Percentiles rank a stretch among this genome's conserved stretches.
Conservation (phyloP, 2,329 filamentous ascomycete genomes). For the Diplocarpon rosae region DNA sequence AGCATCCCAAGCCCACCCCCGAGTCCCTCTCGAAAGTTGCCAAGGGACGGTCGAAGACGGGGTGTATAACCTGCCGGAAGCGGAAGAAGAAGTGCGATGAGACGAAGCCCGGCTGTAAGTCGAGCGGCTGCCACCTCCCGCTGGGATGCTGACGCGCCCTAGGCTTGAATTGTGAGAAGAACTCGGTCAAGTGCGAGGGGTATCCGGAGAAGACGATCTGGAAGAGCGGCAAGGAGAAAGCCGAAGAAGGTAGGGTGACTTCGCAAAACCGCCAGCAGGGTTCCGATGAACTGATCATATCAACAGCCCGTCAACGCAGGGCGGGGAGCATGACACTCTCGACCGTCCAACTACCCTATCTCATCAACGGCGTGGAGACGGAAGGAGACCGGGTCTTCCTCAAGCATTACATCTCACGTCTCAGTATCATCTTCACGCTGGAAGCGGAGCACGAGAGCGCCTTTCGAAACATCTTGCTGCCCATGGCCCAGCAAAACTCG, state of each 20-base stretch:
- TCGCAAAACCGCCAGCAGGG: slow-evolving; percentile 13
- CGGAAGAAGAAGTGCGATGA: slow-evolving; percentile 66
- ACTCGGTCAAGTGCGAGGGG: slow-evolving; percentile 82
- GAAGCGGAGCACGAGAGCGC: slow-evolving; percentile 69
- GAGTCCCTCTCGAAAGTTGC: slow-evolving; percentile 54
- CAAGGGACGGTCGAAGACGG: slow-evolving; percentile 64
- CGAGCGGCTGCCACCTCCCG: slow-evolving; percentile 4
- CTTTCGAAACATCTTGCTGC: slow-evolving; percentile 74
- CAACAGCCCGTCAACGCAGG: slow-evolving; percentile 38
- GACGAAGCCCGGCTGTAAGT: slow-evolving; percentile 54
- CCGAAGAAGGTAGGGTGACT: slow-evolving; percentile 48
- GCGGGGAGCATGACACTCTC: slow-evolving; percentile 33
- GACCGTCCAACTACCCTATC: slow-evolving; percentile 46
- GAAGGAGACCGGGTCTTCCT: slow-evolving; percentile 70
- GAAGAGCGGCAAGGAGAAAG: slow-evolving; percentile 70
- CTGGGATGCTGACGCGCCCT: slow-evolving; percentile 8
- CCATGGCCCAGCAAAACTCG: slow-evolving; percentile 67
- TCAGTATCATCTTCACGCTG: slow-evolving; percentile 72
- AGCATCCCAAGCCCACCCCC: slow-evolving; percentile 52
- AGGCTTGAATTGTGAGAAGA: slow-evolving; percentile 88
- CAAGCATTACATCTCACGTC: slow-evolving; percentile 68
- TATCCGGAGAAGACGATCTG: slow-evolving; percentile 80
- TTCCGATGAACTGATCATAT: slow-evolving; percentile 20
- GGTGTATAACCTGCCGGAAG: slow-evolving; percentile 56
- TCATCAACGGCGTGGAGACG: slow-evolving; percentile 75